These are phyloP conservation scores for Alternaria ventricosa DNA, from an alignment of 2,329 filamentous ascomycete species.

Conservation along the genomic window DNA sequence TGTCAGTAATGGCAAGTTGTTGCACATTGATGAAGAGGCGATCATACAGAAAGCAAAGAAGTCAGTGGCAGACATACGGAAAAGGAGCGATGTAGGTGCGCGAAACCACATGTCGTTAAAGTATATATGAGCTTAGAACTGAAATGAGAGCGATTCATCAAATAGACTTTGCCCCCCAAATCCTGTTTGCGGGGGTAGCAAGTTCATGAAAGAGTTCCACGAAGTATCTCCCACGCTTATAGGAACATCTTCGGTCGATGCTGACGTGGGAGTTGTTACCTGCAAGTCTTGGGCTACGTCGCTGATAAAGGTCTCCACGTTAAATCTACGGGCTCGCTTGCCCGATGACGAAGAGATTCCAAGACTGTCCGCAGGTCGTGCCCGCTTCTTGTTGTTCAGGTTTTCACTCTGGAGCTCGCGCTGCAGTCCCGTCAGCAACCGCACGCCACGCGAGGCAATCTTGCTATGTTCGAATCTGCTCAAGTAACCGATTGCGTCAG, in stretches of 20 bases:
- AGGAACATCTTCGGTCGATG: background rate
- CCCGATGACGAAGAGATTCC: background rate
- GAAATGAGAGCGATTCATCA: conserved; percentile 15
- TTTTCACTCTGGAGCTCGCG: conserved; percentile 7
- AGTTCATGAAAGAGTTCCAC: conserved; percentile 8
- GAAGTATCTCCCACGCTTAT: background rate
- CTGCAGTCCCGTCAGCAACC: conserved; percentile 13
- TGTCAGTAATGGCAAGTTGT: conserved; percentile 16
- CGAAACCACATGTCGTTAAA: conserved; percentile 35
- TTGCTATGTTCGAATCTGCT: conserved; percentile 14
- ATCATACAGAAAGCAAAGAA: conserved; percentile 16
- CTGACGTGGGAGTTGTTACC: background rate
- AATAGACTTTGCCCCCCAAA: conserved; percentile 18
- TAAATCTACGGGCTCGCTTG: conserved; percentile 10
- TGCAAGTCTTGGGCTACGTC: conserved; percentile 13
- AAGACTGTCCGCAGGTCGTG: background rate
- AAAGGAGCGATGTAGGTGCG: conserved; percentile 24
- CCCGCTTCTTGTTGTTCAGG: conserved; percentile 5
- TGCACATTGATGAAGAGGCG: conserved; percentile 12
- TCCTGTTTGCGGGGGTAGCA: conserved; percentile 13
- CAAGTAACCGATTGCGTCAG: conserved; percentile 14
- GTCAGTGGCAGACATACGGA: conserved; percentile 18
- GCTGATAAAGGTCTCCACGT: conserved; percentile 13
- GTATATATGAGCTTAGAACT: conserved; percentile 13
- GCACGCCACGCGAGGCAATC: conserved; percentile 21